Percentiles rank a stretch among this genome's conserved stretches.
Conservation (phyloP, 768 basidiomycete genomes). For the Tricholoma sp. region DNA sequence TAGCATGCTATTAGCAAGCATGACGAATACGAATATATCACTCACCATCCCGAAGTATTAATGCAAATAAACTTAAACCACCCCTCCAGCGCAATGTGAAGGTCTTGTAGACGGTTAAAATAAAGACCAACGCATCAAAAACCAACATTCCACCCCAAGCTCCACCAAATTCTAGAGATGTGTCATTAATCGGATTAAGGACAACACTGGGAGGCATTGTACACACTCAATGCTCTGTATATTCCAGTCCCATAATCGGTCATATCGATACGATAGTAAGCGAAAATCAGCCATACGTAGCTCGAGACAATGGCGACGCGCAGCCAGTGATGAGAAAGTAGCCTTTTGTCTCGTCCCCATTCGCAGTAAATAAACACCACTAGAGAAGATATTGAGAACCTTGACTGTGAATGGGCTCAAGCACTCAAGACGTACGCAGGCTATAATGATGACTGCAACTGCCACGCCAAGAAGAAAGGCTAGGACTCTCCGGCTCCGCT, state of each 20-base stretch:
- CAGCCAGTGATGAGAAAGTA: background rate
- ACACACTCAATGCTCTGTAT: background rate
- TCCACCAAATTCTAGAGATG: background rate
- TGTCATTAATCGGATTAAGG: background rate
- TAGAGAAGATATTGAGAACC: background rate
- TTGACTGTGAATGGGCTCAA: background rate
- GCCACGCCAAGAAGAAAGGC: background rate
- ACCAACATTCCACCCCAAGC: constrained; percentile 5
- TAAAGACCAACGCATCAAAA: background rate
- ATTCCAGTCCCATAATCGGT: background rate
- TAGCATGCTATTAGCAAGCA: background rate
- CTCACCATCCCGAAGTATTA: constrained; percentile 5
- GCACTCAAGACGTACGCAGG: background rate
- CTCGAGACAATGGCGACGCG: background rate
- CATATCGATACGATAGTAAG: background rate
- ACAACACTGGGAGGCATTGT: background rate
- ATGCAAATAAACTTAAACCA: background rate
- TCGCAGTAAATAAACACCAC: background rate
- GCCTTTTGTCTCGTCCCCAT: background rate
- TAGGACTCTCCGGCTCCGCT: background rate
- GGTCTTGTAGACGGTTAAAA: background rate
- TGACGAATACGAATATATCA: background rate
- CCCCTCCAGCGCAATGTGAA: background rate
- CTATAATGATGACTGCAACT: background rate
- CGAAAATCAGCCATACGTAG: background rate